A percentile compares a stretch with the other conserved stretches of the same genome.
Conservation (phyloP, 108 stramenopile species). For the Fragilaria crotonensis region DNA sequence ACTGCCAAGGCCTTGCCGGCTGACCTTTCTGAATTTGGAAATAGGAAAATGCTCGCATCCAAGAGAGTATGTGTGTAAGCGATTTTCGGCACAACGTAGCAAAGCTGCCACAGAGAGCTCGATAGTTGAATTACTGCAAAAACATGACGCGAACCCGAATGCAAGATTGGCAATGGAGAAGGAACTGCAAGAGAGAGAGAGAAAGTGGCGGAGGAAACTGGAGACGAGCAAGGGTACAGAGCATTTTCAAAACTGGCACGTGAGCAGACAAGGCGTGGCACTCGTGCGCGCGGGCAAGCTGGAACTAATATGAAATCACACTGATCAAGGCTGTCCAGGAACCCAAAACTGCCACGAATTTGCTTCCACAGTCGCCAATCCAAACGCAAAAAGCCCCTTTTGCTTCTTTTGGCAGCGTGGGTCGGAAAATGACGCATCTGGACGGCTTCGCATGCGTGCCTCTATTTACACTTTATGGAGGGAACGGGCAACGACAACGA, state of each 20-base stretch:
- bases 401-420: background rate
- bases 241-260: constrained; percentile 35
- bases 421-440: constrained; percentile 11
- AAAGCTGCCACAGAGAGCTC: constrained; percentile 60
- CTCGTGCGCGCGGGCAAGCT: constrained; percentile 41
- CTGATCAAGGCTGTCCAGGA: constrained; percentile 55
- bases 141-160: constrained; percentile 76
- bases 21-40: constrained; percentile 68
- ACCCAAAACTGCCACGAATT: constrained; percentile 64
- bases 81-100: constrained; percentile 40
- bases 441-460: too few relatives aligned
- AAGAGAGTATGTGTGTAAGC: constrained; percentile 62
- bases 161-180: constrained; percentile 86
- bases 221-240: constrained; percentile 55
- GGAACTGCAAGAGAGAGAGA: constrained; percentile 58
- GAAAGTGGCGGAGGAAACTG: constrained; percentile 56
- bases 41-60: constrained; percentile 68
- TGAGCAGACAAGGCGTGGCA: too few relatives aligned
- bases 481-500: constrained; percentile 1
- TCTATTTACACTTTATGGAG: too few relatives aligned
- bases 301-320: constrained; percentile 62
- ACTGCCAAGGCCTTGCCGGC: constrained; percentile 78
- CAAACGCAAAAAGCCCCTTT: constrained; percentile 43
- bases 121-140: constrained; percentile 65
- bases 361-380: constrained; percentile 37